Percentiles rank a stretch among this genome's conserved stretches.
Evolutionary conservation across 2,329 filamentous ascomycete species (phyloP).

Genomic region (Fusarium gaditjirri): DNA sequence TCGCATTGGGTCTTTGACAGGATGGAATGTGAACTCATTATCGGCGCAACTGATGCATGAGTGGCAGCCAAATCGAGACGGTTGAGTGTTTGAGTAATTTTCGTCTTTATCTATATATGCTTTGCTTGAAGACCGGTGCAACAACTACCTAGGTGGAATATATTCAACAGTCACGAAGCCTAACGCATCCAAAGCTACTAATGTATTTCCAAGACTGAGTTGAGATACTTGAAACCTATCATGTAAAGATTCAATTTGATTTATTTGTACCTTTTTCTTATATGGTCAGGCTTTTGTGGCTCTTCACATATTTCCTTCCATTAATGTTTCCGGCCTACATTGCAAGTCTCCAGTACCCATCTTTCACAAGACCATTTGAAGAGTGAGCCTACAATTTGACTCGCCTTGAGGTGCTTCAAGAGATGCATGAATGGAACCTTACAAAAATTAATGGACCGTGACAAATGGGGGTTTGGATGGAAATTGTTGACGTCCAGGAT

Average conservation of each 20-base stretch:
- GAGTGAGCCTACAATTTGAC: neutral
- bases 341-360: neutral
- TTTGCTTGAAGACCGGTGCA: neutral
- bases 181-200: no score
- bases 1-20: slow-evolving; percentile 53
- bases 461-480: neutral
- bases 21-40: slow-evolving; percentile 51
- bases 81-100: neutral
- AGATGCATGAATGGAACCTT: neutral
- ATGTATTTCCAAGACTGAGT: no score
- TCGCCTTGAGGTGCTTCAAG: neutral
- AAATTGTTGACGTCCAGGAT: neutral
- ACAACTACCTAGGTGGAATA: neutral
- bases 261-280: no score
- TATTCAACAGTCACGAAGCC: neutral
- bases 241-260: no score
- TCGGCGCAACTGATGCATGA: slow-evolving; percentile 41
- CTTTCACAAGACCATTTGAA: neutral
- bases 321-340: neutral
- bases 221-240: no score
- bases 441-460: neutral
- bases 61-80: slow-evolving; percentile 43
- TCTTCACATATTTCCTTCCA: no score
- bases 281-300: no score
- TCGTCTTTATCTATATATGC: neutral